phyloP scores from a whole-genome alignment of 2,329 filamentous ascomycete genomes.

The Aureobasidium mangrovei region DNA sequence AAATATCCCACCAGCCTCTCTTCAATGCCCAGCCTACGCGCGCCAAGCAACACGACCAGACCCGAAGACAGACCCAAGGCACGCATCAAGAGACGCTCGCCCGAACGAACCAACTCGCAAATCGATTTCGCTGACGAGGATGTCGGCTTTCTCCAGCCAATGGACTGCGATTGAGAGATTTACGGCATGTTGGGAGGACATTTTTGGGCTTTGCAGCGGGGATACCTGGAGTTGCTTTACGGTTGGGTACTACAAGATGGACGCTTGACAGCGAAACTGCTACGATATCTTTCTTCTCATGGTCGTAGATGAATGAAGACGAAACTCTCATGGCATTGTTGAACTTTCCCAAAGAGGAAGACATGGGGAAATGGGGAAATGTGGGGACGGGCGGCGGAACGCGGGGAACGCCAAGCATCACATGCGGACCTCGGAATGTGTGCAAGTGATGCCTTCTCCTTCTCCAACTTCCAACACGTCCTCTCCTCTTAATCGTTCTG shows the following conservation, averaged over 20 bases:
- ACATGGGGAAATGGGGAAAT: not conserved
- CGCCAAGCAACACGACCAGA: not conserved
- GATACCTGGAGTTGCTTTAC: not conserved
- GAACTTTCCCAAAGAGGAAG: not conserved
- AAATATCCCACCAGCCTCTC: slow-evolving; percentile 6
- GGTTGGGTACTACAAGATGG: not conserved
- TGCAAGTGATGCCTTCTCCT: not conserved
- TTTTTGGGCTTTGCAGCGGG: not conserved
- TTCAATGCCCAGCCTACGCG: slow-evolving; percentile 1
- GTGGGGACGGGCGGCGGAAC: slow-evolving; percentile 1
- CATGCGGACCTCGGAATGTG: slow-evolving; percentile 13
- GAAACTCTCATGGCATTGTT: not conserved
- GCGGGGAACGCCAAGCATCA: not conserved
- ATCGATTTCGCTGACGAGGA: slow-evolving; percentile 12
- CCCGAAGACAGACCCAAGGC: slow-evolving; percentile 12
- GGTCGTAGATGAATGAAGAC: not conserved
- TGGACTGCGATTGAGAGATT: slow-evolving; percentile 12
- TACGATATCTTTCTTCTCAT: not conserved
- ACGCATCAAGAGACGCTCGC: slow-evolving; percentile 3
- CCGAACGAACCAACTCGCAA: not conserved
- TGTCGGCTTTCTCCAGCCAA: slow-evolving; percentile 12
- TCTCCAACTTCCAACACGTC: not conserved
- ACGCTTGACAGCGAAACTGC: not conserved
- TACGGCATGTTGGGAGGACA: not conserved
- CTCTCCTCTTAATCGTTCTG: not conserved